Evolutionary conservation across 176 grass and related monocot species (phyloP), one percentile per base, ranked within the genome.

Genomic region (Melocanna baccifera): DNA sequence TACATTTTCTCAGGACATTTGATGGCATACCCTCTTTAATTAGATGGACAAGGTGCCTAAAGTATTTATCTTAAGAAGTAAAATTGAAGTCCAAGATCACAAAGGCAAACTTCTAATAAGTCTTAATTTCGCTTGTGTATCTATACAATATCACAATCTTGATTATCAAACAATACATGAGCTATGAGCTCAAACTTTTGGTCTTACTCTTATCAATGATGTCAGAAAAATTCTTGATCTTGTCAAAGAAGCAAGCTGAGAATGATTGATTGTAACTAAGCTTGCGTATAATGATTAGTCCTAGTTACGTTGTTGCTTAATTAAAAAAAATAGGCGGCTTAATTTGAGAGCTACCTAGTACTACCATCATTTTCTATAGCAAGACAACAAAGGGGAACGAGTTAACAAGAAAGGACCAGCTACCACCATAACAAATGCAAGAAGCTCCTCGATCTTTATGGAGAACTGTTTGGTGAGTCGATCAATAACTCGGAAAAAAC

Each of bases 241-340:
- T 73, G 70, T 73, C 45, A 73, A 51, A 26, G 70, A 28, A 71
- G 41, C 69, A 71, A 25, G 42, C 23, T 71, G 45, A 46, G n/a
- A 43, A n/a, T 14, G 41, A 25, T 46, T 71, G 41, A 71, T 19
- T 67, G 32, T 36, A 19, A 26, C 3, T 25, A 46, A 71, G 42
- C 69, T 26, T 16, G 3, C 12, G 40, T 46, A 26, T 71, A 26
- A 73, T 73, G 45, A 73, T 19, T 50, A 50, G 69, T 4, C 25
- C 25, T 30, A 48, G 25, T 72, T 46, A 45, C 40, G 40, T 26
- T 32, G 37, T 40, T 69, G 39, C 9, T 23, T 22, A 20, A 51
- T 69, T 45, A 12, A 45, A 26, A 12, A 71, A 12, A 47, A 41
- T 70, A 92, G 67, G 72, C 23, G 69, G 4, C 85, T 30, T 48